Percentiles rank a stretch among this genome's conserved stretches.
phyloP scores from a whole-genome alignment of 306 rosid species.

The Lablab purpureus region DNA sequence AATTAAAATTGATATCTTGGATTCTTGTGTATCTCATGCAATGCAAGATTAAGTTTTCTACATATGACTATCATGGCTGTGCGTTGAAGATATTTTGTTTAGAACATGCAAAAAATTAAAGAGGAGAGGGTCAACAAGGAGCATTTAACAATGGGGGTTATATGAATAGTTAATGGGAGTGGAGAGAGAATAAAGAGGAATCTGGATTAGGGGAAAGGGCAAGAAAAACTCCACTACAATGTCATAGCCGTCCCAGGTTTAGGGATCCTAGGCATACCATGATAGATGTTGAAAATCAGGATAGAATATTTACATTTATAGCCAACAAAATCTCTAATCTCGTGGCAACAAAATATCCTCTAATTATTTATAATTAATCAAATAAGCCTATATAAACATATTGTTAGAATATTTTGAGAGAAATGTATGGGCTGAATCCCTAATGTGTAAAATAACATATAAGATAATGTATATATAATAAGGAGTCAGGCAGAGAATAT shows the following conservation, averaged over 20 bases:
- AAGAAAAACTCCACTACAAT: not conserved
- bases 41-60: constrained; percentile 2
- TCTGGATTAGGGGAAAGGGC: not conserved
- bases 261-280: not conserved
- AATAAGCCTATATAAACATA: not conserved
- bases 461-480: too few species aligned
- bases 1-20: constrained; percentile 30
- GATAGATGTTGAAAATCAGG: not conserved
- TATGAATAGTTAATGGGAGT: not conserved
- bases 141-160: constrained; percentile 5
- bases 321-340: not conserved
- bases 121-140: not conserved
- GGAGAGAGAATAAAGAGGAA: not conserved
- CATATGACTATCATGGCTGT: not conserved
- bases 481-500: too few species aligned
- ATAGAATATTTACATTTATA: not conserved
- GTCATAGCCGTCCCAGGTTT: not conserved
- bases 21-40: constrained; percentile 34
- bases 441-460: too few species aligned
- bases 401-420: too few species aligned
- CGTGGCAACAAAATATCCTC: not conserved
- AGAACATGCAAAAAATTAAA: not conserved
- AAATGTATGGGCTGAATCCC: too few species aligned
- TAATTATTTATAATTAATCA: too few species aligned
- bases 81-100: constrained; percentile 31